phyloP scores from a whole-genome alignment of 805 yeast species.

The Priceomyces medius region DNA sequence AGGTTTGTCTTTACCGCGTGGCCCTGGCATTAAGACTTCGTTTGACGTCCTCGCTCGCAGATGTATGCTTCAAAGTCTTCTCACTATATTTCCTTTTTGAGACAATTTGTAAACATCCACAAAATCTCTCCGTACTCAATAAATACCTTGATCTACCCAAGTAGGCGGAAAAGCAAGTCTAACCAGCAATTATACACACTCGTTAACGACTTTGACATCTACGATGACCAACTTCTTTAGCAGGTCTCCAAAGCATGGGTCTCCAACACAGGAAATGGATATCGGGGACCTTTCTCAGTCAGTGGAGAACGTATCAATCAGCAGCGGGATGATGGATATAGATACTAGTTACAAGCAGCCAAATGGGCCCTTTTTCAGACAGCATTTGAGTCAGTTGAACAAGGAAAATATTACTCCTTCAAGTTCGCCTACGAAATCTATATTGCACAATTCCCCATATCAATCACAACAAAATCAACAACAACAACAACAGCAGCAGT shows the following conservation, averaged over 20 bases:
- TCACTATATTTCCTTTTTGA: constrained; percentile 2
- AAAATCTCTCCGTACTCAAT: background rate
- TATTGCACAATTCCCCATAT: constrained; percentile 32
- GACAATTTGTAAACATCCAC: constrained; percentile 6
- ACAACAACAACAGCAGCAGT: constrained; percentile 11
- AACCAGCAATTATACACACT: background rate
- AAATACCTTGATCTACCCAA: constrained; percentile 3
- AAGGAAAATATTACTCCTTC: constrained; percentile 39
- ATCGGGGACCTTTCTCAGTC: constrained; percentile 41
- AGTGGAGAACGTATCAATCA: constrained; percentile 43
- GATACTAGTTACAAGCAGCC: constrained; percentile 28
- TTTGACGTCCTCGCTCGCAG: background rate
- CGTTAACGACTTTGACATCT: background rate
- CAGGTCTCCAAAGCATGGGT: constrained; percentile 13
- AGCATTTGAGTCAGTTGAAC: constrained; percentile 18
- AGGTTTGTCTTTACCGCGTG: no score
- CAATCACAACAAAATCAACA: constrained; percentile 8
- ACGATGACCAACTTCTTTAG: constrained; percentile 8
- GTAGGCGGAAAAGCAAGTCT: constrained; percentile 1
- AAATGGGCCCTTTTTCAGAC: constrained; percentile 9
- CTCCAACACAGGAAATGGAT: constrained; percentile 11
- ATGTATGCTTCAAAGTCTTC: background rate
- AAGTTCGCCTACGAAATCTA: constrained; percentile 35
- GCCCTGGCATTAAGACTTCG: no score
- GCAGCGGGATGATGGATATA: constrained; percentile 37